These are phyloP conservation scores for Crinitomyces ghanaensis DNA, from an alignment of 805 yeast genomes.

Conservation along the genomic window DNA sequence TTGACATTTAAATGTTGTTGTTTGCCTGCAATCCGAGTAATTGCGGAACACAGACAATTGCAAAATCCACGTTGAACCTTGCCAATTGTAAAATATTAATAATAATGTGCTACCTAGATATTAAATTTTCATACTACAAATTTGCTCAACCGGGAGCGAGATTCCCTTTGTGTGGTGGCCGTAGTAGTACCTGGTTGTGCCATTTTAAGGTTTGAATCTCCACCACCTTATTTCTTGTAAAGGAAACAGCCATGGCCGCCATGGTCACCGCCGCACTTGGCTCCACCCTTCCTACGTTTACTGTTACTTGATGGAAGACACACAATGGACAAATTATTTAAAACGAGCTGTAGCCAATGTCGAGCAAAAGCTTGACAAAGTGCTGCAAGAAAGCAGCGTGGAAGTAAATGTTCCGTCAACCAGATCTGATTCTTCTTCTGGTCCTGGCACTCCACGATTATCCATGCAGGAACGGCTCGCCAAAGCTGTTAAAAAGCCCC, in stretches of 20 bases:
- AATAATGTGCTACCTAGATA: no score
- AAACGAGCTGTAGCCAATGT: conserved; percentile 33
- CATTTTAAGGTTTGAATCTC: background rate
- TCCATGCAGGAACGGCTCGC: conserved; percentile 81
- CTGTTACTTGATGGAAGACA: conserved; percentile 1
- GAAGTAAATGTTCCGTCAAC: conserved; percentile 6
- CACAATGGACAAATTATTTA: conserved; percentile 22
- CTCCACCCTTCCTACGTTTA: conserved; percentile 1
- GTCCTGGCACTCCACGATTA: conserved; percentile 21
- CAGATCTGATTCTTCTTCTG: conserved; percentile 3
- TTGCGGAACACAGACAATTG: no score
- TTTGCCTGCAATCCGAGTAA: no score
- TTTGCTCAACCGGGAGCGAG: no score
- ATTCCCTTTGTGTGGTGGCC: no score
- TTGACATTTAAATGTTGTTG: no score
- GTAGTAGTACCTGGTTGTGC: no score
- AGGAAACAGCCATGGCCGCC: conserved; percentile 2
- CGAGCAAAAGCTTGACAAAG: conserved; percentile 30
- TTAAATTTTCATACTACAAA: no score
- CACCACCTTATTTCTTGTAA: background rate
- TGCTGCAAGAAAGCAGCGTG: conserved; percentile 22
- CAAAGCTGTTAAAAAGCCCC: conserved; percentile 52
- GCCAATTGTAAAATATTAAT: no score
- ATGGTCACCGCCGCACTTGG: conserved; percentile 1
- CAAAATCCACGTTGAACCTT: no score